Percentiles rank a stretch among this genome's conserved stretches.
Conservation (phyloP, 2,329 filamentous ascomycete species). For the Penicillium sp. region DNA sequence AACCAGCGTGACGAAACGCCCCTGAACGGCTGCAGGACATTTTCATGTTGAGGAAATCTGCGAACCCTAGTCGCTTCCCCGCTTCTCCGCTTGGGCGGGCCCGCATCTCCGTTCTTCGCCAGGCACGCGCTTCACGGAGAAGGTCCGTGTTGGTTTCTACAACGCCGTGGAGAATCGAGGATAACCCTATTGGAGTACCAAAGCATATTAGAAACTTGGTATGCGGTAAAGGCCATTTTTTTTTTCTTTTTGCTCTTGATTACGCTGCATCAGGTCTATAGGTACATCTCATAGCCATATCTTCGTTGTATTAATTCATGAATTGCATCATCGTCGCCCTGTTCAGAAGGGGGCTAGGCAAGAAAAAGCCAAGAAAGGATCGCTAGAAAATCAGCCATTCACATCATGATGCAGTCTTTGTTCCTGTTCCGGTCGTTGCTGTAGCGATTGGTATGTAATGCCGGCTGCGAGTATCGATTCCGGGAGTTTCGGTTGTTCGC, state of each 20-base stretch:
- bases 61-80: neutral
- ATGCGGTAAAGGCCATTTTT: neutral
- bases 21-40: neutral
- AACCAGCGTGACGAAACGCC: neutral
- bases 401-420: constrained; percentile 50
- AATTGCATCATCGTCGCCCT: constrained; percentile 8
- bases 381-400: constrained; percentile 10
- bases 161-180: constrained; percentile 15
- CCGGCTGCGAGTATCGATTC: constrained; percentile 6
- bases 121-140: constrained; percentile 5
- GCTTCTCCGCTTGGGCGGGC: constrained; percentile 1
- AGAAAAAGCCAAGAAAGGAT: neutral
- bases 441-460: constrained; percentile 8
- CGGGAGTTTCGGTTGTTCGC: constrained; percentile 21
- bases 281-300: constrained; percentile 2
- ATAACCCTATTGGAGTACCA: neutral
- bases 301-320: constrained; percentile 17
- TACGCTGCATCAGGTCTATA: constrained; percentile 4
- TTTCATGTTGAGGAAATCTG: neutral
- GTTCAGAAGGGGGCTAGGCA: neutral
- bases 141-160: constrained; percentile 14
- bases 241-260: neutral
- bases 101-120: neutral
- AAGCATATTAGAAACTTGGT: no score
- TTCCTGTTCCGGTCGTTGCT: constrained; percentile 21